Evolutionary conservation across 306 rosid genomes (phyloP).

Genomic region (Hippophae gyantsensis): DNA sequence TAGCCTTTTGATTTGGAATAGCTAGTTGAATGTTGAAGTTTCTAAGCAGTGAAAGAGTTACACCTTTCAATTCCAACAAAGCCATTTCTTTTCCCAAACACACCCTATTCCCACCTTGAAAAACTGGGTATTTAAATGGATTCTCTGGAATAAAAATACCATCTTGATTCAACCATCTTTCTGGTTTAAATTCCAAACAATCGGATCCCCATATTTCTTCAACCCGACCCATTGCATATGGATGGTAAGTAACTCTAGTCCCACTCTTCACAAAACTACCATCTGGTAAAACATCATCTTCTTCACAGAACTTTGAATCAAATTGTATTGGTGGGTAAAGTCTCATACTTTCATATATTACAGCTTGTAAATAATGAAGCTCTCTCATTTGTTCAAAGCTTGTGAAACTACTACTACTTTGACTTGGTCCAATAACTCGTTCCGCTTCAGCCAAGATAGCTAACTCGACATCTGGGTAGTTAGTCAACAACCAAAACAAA

Average conservation of each 20-base stretch:
- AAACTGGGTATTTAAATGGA: slow-evolving; percentile 66
- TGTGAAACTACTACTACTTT: background rate
- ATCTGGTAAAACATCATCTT: slow-evolving; percentile 76
- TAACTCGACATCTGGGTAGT: slow-evolving; percentile 31
- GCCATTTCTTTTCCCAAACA: slow-evolving; percentile 91
- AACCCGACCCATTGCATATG: slow-evolving; percentile 97
- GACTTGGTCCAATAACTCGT: slow-evolving; percentile 30
- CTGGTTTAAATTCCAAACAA: slow-evolving; percentile 52
- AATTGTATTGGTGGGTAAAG: slow-evolving; percentile 81
- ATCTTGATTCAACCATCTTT: slow-evolving; percentile 49
- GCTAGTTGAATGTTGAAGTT: slow-evolving; percentile 39
- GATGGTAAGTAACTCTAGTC: slow-evolving; percentile 72
- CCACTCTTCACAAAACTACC: slow-evolving; percentile 64
- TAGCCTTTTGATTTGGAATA: slow-evolving; percentile 19
- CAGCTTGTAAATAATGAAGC: slow-evolving; percentile 66
- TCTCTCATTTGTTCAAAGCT: slow-evolving; percentile 32
- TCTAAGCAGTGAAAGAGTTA: slow-evolving; percentile 23
- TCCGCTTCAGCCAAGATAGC: slow-evolving; percentile 44
- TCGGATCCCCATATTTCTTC: slow-evolving; percentile 70
- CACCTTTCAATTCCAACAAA: slow-evolving; percentile 50
- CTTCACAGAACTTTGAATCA: slow-evolving; percentile 61
- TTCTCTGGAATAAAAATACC: slow-evolving; percentile 38
- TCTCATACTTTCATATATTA: slow-evolving; percentile 68
- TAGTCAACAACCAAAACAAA: slow-evolving; percentile 43
- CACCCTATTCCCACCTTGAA: slow-evolving; percentile 72